These are phyloP conservation scores for Fusarium sublunatum DNA, from an alignment of 2,329 filamentous ascomycete genomes.

Conservation along the genomic window DNA sequence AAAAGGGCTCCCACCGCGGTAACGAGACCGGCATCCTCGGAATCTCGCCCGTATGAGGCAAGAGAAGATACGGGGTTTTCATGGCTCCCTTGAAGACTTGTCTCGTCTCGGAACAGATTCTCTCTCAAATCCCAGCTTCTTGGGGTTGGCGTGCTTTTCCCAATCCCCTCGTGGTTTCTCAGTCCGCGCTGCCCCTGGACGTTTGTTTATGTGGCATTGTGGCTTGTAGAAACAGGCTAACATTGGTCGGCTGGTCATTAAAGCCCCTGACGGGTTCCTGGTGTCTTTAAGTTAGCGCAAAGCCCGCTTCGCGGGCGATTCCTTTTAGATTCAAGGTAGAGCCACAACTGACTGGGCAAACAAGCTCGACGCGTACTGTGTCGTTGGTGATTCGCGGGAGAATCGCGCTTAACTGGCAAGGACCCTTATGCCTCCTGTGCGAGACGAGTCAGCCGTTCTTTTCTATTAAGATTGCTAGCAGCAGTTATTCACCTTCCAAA, in stretches of 20 bases:
- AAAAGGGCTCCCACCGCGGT: constrained; percentile 9
- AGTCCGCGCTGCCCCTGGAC: constrained; percentile 21
- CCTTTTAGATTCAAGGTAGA: constrained; percentile 14
- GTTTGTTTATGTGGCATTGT: constrained; percentile 34
- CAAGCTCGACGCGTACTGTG: constrained; percentile 21
- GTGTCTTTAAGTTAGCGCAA: constrained; percentile 40
- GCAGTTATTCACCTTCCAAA: constrained; percentile 24
- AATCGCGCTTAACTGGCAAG: constrained; percentile 16
- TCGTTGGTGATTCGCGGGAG: constrained; percentile 21
- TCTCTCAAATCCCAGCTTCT: constrained; percentile 21
- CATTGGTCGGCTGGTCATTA: constrained; percentile 24
- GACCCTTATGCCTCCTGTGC: constrained; percentile 3
- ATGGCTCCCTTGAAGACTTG: constrained; percentile 8
- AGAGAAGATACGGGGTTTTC: constrained; percentile 4
- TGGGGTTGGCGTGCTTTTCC: constrained; percentile 12
- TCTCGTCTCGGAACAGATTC: constrained; percentile 27
- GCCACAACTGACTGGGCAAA: constrained; percentile 42
- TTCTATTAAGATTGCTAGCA: constrained; percentile 27
- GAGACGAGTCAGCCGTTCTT: constrained; percentile 25
- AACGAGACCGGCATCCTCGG: constrained; percentile 35
- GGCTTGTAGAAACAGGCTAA: constrained; percentile 23
- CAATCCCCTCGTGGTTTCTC: constrained; percentile 6
- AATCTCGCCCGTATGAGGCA: constrained; percentile 32
- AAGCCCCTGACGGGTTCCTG: constrained; percentile 27
- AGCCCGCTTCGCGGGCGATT: constrained; percentile 16